Conservation (phyloP, 1,139 yeast species). For the Debaryomycetaceae sp. region DNA sequence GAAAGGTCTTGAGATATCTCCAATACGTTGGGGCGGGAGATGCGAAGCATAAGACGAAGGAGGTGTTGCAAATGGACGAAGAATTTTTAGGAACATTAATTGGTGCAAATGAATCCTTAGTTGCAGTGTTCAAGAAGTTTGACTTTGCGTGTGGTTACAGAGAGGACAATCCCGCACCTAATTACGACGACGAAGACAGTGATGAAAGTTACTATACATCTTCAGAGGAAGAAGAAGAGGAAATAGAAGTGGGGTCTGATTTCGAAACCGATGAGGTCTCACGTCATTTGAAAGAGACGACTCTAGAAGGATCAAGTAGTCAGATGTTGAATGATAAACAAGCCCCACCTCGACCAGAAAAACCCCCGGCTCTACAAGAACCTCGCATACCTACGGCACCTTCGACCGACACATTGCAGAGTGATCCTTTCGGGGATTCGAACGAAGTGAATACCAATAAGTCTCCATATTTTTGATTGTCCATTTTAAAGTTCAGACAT, state of each 20-base stretch:
- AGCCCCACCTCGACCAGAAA: conserved; percentile 34
- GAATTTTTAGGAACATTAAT: conserved; percentile 83
- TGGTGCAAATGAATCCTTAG: conserved; percentile 86
- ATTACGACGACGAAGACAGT: conserved; percentile 25
- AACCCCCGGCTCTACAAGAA: conserved; percentile 18
- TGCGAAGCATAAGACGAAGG: conserved; percentile 24
- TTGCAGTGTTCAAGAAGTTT: conserved; percentile 64
- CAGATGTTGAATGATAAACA: conserved; percentile 14
- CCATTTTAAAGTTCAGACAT: too few relatives aligned
- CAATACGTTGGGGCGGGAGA: conserved; percentile 69
- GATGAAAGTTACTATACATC: conserved; percentile 46
- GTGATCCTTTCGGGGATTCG: conserved; percentile 72
- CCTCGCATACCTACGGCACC: conserved; percentile 5
- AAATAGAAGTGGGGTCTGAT: conserved; percentile 20
- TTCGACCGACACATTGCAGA: conserved; percentile 31
- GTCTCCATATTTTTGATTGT: conserved; percentile 14
- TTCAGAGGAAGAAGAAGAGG: conserved; percentile 38
- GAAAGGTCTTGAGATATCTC: conserved; percentile 73
- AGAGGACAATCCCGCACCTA: conserved; percentile 35
- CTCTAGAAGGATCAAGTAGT: conserved; percentile 15
- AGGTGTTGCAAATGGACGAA: conserved; percentile 48
- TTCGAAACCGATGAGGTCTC: neutral
- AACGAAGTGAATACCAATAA: conserved; percentile 29
- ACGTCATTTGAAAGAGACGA: conserved; percentile 7
- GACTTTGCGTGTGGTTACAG: conserved; percentile 48